Evolutionary conservation across 2,329 filamentous ascomycete species (phyloP).

Genomic region (Curvularia sp.): DNA sequence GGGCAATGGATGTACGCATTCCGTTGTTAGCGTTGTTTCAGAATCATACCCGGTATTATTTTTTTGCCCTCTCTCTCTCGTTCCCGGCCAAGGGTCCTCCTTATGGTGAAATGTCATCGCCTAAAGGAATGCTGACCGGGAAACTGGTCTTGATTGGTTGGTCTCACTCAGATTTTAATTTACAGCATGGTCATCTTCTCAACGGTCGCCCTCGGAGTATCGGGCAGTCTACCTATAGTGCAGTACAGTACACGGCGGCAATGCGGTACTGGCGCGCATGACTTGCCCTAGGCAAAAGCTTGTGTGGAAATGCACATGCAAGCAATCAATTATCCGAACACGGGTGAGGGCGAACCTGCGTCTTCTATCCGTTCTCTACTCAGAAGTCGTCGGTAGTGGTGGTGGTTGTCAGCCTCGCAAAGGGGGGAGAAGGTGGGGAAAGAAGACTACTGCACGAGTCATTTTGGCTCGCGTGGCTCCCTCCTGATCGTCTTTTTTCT

Average conservation of each 20-base stretch:
- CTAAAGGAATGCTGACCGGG: neutral
- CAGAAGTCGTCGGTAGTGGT: neutral
- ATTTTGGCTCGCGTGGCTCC: neutral
- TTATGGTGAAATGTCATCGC: neutral
- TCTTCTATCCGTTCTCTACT: neutral
- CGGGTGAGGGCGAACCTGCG: neutral
- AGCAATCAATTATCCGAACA: neutral
- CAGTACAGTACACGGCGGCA: neutral
- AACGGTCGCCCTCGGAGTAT: neutral
- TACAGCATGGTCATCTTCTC: neutral
- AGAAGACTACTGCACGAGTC: neutral
- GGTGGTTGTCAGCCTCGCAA: neutral
- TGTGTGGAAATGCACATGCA: neutral
- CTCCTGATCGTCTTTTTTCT: neutral
- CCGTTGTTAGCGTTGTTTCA: conserved; percentile 14
- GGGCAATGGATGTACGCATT: neutral
- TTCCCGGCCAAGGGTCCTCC: neutral
- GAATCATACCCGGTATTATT: conserved; percentile 11
- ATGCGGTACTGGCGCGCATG: neutral
- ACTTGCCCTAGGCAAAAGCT: neutral
- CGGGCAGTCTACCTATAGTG: neutral
- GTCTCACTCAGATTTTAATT: neutral
- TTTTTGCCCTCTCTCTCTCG: too few relatives aligned
- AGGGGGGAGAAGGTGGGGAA: neutral
- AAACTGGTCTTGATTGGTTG: neutral